These are phyloP conservation scores for Protea cynaroides DNA, from an alignment of 164 flowering plant genomes.

Conservation along the genomic window DNA sequence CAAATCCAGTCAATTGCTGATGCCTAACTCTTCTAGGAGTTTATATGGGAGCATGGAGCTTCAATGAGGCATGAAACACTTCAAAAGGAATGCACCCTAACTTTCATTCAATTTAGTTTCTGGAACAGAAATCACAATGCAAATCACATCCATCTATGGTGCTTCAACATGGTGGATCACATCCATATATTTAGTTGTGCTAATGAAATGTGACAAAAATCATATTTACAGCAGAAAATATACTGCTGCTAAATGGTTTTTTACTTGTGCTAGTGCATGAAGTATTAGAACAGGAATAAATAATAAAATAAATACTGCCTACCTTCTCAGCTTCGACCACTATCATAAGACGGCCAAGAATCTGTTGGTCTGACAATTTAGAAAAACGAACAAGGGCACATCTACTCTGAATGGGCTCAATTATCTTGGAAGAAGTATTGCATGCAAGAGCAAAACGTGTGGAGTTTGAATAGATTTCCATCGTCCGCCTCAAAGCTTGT, in stretches of 20 bases:
- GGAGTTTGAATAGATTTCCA: conserved; percentile 95
- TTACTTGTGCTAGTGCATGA: neutral
- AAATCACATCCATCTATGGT: neutral
- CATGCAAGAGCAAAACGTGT: conserved; percentile 99
- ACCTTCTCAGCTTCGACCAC: conserved; percentile 89
- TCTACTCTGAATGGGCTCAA: conserved; percentile 98
- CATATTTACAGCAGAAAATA: neutral
- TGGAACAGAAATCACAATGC: neutral
- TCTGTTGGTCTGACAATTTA: conserved; percentile 87
- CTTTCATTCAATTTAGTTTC: too few species aligned
- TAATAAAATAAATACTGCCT: neutral
- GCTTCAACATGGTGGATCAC: neutral
- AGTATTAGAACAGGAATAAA: neutral
- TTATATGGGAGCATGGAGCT: too few species aligned
- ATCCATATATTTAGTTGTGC: too few species aligned
- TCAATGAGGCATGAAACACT: too few species aligned
- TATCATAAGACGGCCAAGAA: conserved; percentile 90
- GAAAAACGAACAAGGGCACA: conserved; percentile 96
- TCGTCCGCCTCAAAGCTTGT: conserved; percentile 95
- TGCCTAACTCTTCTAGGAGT: too few species aligned
- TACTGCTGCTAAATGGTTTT: neutral
- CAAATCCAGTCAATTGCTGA: too few species aligned
- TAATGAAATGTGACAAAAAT: neutral
- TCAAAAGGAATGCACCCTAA: too few species aligned
- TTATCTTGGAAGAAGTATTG: conserved; percentile 85